phyloP scores from a whole-genome alignment of 169 alveolate genomes.

The Eimeria acervulina region DNA sequence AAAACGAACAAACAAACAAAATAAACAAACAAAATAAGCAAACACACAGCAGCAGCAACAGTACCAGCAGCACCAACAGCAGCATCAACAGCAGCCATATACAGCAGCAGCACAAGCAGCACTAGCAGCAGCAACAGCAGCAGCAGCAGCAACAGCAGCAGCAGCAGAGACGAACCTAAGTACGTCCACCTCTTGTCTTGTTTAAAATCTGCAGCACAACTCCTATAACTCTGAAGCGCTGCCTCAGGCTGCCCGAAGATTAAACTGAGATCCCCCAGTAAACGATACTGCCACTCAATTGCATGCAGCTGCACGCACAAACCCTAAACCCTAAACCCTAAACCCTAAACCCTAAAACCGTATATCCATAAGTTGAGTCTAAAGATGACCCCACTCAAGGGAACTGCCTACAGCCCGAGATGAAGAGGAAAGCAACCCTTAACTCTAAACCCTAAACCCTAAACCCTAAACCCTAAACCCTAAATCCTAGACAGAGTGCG shows the following conservation, averaged over 20 bases:
- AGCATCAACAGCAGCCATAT: too few relatives aligned
- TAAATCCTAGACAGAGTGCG: background rate
- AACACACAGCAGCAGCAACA: too few relatives aligned
- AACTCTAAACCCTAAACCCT: background rate
- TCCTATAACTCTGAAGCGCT: slow-evolving; percentile 59
- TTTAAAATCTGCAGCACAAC: slow-evolving; percentile 80
- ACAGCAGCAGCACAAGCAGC: too few relatives aligned
- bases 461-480: background rate
- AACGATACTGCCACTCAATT: slow-evolving; percentile 76
- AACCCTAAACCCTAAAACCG: background rate
- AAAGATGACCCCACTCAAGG: background rate
- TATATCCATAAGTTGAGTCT: background rate
- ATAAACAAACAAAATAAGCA: too few relatives aligned
- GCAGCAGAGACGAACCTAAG: slow-evolving; percentile 50
- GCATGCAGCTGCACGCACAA: slow-evolving; percentile 70
- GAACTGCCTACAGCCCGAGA: background rate
- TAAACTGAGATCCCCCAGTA: slow-evolving; percentile 62
- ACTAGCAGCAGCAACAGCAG: too few relatives aligned
- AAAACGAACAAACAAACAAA: too few relatives aligned
- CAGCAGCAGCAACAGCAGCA: too few relatives aligned
- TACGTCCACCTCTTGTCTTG: slow-evolving; percentile 80
- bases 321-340: too few relatives aligned
- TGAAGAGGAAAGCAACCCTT: background rate
- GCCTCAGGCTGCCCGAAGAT: slow-evolving; percentile 49
- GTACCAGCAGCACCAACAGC: too few relatives aligned